Conservation (phyloP, 768 basidiomycete species). For the Suillus decipiens region DNA sequence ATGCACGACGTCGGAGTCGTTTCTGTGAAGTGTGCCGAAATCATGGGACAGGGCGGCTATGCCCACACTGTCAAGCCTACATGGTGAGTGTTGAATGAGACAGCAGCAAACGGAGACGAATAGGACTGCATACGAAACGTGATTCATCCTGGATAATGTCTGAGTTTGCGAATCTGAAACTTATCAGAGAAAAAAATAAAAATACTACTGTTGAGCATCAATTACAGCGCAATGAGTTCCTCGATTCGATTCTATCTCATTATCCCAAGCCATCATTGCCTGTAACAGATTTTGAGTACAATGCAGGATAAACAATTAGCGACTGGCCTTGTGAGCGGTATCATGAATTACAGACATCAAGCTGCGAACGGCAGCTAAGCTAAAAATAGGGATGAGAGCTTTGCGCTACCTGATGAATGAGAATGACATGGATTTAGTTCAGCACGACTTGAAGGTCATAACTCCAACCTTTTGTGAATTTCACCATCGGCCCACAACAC, state of each 20-base stretch:
- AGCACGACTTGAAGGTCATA: not conserved
- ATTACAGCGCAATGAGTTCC: not conserved
- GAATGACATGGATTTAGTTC: not conserved
- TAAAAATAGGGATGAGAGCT: conserved; percentile 53
- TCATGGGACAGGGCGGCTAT: conserved; percentile 48
- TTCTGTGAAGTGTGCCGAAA: conserved; percentile 43
- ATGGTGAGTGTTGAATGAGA: not conserved
- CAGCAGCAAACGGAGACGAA: not conserved
- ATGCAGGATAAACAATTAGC: not conserved
- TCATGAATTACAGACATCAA: conserved; percentile 51
- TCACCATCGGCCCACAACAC: conserved; percentile 34
- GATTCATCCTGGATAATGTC: not conserved
- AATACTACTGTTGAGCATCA: conserved; percentile 2
- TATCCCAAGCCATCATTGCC: not conserved
- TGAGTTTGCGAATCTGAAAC: not conserved
- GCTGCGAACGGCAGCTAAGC: conserved; percentile 48
- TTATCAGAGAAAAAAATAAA: not conserved
- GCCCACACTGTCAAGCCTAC: conserved; percentile 45
- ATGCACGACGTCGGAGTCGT: conserved; percentile 25
- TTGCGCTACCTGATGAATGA: conserved; percentile 44
- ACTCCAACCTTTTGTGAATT: conserved; percentile 8
- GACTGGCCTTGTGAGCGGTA: conserved; percentile 48
- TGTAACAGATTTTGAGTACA: not conserved
- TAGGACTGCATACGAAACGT: not conserved
- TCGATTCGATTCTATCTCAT: conserved; percentile 1